phyloP scores from a whole-genome alignment of 768 basidiomycete genomes.

The Russula lepida region DNA sequence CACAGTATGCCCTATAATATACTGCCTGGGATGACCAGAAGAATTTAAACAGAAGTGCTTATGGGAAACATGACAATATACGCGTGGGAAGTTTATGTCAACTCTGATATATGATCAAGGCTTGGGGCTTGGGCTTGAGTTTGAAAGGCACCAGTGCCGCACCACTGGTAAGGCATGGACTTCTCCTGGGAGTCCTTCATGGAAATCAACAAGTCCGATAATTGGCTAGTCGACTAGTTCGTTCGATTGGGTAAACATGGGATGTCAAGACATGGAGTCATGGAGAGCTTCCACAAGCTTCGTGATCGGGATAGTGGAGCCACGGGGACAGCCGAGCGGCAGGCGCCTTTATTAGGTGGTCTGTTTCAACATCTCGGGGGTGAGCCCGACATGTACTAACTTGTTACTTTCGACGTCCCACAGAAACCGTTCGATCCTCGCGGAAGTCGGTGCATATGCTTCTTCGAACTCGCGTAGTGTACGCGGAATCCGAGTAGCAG shows the following conservation, averaged over 20 bases:
- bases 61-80: neutral
- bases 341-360: neutral
- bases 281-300: neutral
- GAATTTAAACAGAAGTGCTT: neutral
- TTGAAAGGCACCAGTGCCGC: neutral
- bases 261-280: neutral
- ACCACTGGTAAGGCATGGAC: neutral
- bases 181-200: neutral
- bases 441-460: constrained; percentile 3
- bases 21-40: neutral
- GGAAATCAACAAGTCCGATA: neutral
- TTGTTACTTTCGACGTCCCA: neutral
- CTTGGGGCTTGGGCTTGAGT: neutral
- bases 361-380: constrained; percentile 1
- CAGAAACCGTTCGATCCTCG: neutral
- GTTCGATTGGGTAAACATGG: neutral
- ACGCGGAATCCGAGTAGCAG: neutral
- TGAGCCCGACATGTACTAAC: constrained; percentile 1
- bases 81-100: neutral
- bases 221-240: neutral
- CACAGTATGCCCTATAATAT: no score
- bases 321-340: no score
- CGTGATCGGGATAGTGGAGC: no score
- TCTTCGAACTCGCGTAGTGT: constrained; percentile 9
- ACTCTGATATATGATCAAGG: neutral